These are phyloP conservation scores for Tolypocladium amazonense DNA, from an alignment of 2,329 filamentous ascomycete genomes.

Conservation along the genomic window DNA sequence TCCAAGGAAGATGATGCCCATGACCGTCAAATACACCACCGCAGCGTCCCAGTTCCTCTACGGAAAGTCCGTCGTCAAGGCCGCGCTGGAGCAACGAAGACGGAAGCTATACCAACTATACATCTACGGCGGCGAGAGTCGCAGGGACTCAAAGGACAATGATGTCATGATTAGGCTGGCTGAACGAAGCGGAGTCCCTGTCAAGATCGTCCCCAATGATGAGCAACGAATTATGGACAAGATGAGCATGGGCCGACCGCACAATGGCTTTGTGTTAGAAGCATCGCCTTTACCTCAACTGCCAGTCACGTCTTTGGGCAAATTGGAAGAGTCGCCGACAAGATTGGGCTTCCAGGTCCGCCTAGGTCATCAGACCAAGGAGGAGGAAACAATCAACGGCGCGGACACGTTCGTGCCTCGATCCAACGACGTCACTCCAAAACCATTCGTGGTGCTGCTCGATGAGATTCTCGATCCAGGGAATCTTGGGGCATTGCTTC, in stretches of 20 bases:
- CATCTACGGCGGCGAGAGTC: constrained; percentile 51
- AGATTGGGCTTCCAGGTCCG: constrained; percentile 45
- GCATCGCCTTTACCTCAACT: constrained; percentile 69
- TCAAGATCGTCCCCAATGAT: constrained; percentile 47
- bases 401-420: constrained; percentile 36
- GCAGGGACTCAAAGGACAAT: constrained; percentile 38
- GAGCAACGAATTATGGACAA: constrained; percentile 67
- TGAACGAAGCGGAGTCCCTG: constrained; percentile 34
- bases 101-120: constrained; percentile 81
- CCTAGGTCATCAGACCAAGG: constrained; percentile 57
- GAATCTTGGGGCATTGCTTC: constrained; percentile 82
- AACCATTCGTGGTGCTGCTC: constrained; percentile 63
- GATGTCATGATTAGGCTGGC: constrained; percentile 35
- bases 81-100: constrained; percentile 56
- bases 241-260: constrained; percentile 71
- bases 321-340: constrained; percentile 30
- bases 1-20: constrained; percentile 22
- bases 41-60: constrained; percentile 89
- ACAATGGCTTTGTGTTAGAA: constrained; percentile 86
- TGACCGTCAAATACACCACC: constrained; percentile 52
- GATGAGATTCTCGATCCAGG: constrained; percentile 76
- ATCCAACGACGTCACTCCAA: constrained; percentile 24
- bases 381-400: constrained; percentile 68
- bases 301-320: constrained; percentile 50
- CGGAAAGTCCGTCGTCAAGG: constrained; percentile 68